A percentile compares a stretch with the other conserved stretches of the same genome.
Conservation (phyloP, 768 basidiomycete species). For the Epithele typhae region DNA sequence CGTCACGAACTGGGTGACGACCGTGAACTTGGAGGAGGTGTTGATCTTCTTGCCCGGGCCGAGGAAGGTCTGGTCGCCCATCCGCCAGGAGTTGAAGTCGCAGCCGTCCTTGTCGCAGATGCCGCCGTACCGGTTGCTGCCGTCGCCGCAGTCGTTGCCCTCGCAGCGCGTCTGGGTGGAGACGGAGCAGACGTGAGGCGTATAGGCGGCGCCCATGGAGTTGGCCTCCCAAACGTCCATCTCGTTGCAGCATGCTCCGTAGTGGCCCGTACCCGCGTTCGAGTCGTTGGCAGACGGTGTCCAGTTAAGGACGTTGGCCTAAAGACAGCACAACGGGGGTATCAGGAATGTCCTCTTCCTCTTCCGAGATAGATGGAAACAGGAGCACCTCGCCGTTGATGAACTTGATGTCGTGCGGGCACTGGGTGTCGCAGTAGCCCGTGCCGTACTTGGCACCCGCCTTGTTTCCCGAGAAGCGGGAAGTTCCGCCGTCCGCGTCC, state of each 20-base stretch:
- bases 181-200: slow-evolving; percentile 29
- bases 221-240: slow-evolving; percentile 35
- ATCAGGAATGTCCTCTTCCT: no score
- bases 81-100: slow-evolving; percentile 61
- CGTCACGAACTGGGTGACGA: slow-evolving; percentile 58
- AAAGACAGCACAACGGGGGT: slow-evolving; percentile 20
- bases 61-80: slow-evolving; percentile 45
- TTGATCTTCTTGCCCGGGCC: slow-evolving; percentile 45
- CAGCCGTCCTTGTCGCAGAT: slow-evolving; percentile 55
- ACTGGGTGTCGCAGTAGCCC: slow-evolving; percentile 65
- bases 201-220: slow-evolving; percentile 25
- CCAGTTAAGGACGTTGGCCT: slow-evolving; percentile 29
- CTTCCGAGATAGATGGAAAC: no score
- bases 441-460: slow-evolving; percentile 59
- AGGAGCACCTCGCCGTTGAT: slow-evolving; percentile 50
- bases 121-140: slow-evolving; percentile 35
- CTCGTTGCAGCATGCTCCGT: slow-evolving; percentile 31
- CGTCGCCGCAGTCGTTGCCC: slow-evolving; percentile 33
- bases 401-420: slow-evolving; percentile 56
- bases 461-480: slow-evolving; percentile 49
- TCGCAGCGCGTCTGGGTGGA: slow-evolving; percentile 44
- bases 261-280: slow-evolving; percentile 27
- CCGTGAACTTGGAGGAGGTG: slow-evolving; percentile 48
- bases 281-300: slow-evolving; percentile 15
- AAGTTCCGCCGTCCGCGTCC: slow-evolving; percentile 51